Conservation (phyloP, 1,284 basidiomycete genomes). For the Apiotrichum veenhuisii region DNA sequence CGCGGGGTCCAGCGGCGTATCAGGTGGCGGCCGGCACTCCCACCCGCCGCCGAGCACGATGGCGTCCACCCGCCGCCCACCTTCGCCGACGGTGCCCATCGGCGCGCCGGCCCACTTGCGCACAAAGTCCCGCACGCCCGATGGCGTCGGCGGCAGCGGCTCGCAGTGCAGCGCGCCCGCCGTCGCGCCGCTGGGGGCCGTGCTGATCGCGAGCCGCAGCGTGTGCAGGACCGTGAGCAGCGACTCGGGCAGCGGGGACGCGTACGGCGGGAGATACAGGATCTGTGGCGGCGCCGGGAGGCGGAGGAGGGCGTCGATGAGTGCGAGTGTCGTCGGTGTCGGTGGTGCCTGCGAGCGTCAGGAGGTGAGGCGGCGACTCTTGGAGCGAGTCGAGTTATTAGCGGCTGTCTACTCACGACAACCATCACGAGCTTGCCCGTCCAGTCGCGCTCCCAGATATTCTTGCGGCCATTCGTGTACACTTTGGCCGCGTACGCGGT, state of each 20-base stretch:
- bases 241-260: constrained; percentile 39
- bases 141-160: constrained; percentile 37
- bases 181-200: too few relatives aligned
- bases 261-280: constrained; percentile 43
- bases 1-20: neutral
- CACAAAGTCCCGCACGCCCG: constrained; percentile 40
- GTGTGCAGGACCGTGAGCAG: constrained; percentile 47
- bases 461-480: constrained; percentile 38
- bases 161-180: constrained; percentile 46
- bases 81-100: constrained; percentile 39
- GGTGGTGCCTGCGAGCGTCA: constrained; percentile 49
- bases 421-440: constrained; percentile 49
- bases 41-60: constrained; percentile 46
- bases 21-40: constrained; percentile 21
- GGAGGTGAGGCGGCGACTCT: too few relatives aligned
- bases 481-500: constrained; percentile 29
- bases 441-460: constrained; percentile 50
- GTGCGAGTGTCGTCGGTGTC: constrained; percentile 37
- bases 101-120: constrained; percentile 38
- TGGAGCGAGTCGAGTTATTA: too few relatives aligned
- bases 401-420: constrained; percentile 28
- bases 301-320: constrained; percentile 43
- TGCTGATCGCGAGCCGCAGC: constrained; percentile 34
- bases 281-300: constrained; percentile 49
- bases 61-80: constrained; percentile 46